These are phyloP conservation scores for Dendrobium officinale DNA, from an alignment of 106 monocot genomes.

Conservation along the genomic window DNA sequence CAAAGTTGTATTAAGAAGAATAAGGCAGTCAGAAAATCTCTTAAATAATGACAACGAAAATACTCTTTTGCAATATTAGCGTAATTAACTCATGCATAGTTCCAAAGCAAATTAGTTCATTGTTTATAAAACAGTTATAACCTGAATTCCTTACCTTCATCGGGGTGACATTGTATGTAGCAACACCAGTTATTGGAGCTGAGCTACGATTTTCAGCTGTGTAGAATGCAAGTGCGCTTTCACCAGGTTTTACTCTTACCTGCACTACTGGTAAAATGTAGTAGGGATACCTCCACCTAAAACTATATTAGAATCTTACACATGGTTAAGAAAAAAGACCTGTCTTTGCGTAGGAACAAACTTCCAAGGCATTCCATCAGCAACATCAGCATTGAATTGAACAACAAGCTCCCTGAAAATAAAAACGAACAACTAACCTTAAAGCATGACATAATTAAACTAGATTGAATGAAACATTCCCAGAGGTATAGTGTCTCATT, in stretches of 20 bases:
- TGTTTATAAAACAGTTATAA: background rate
- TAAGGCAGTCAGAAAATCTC: background rate
- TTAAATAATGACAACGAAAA: background rate
- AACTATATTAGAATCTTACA: background rate
- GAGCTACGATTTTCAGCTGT: conserved; percentile 94
- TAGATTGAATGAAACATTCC: background rate
- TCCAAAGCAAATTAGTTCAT: background rate
- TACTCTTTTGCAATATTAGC: background rate
- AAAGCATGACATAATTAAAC: background rate
- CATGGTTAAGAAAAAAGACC: conserved; percentile 24
- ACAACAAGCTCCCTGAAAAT: conserved; percentile 75
- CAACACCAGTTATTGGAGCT: conserved; percentile 87
- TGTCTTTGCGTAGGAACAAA: conserved; percentile 95
- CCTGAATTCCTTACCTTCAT: conserved; percentile 65
- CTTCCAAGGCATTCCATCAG: conserved; percentile 99
- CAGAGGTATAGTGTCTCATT: background rate
- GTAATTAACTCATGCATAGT: background rate
- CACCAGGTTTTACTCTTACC: conserved; percentile 94
- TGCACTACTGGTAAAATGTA: conserved; percentile 13
- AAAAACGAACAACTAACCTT: background rate
- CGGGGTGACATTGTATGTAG: conserved; percentile 96
- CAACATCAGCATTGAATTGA: conserved; percentile 99
- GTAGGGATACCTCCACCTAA: background rate
- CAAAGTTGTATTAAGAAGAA: background rate
- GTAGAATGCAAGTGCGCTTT: conserved; percentile 99